Evolutionary conservation across 1,284 basidiomycete species (phyloP), one percentile per base, ranked within the genome.

Genomic region (Leccinum angustisporum): DNA sequence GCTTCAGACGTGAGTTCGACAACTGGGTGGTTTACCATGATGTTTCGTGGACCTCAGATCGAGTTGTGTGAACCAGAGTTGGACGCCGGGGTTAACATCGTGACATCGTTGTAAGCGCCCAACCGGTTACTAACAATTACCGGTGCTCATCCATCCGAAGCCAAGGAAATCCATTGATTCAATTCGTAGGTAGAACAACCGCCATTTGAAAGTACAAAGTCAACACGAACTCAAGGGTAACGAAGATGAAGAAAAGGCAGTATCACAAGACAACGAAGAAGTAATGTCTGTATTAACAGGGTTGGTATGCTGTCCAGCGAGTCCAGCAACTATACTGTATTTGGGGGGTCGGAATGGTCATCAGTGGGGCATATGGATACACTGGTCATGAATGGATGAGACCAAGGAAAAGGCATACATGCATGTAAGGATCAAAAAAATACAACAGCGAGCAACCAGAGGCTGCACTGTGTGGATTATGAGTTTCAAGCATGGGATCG

Each of bases 1-100:
- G 90, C 84, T 67, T 87, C 82, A 8, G 91, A 92, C 16, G 90
- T 93, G 68, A 89, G 84, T 64, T 88, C 83, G 63, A 85, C 81
- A 60, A 93, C 79, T 53, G 90, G 87, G 72, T 92, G 91, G 50
- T 69, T 64, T 27, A 62, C 40, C 75, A 74, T 77, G 53, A 48
- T 25, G 57, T 57, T 53, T n/a, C 25, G 53, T 61, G 53, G 3
- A 34, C 34, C 14, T 34, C 11, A 46, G 18, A 38, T 51, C 5
- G 21, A 56, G 50, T n/a, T 48, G 11, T 43, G 40, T 43, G 40
- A 43, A 43, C 14, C 40, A 43, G n/a, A 14, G 40, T 43, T 43
- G 40, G 14, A n/a, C n/a, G 13, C 40, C 9, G 40, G n/a, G 5
- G 34, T 14, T 36, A 13, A 36, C 34, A 36, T 36, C 34, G 34